Evolutionary conservation across 176 grass and related monocot genomes (phyloP).

Genomic region (Ensete ventricosum): DNA sequence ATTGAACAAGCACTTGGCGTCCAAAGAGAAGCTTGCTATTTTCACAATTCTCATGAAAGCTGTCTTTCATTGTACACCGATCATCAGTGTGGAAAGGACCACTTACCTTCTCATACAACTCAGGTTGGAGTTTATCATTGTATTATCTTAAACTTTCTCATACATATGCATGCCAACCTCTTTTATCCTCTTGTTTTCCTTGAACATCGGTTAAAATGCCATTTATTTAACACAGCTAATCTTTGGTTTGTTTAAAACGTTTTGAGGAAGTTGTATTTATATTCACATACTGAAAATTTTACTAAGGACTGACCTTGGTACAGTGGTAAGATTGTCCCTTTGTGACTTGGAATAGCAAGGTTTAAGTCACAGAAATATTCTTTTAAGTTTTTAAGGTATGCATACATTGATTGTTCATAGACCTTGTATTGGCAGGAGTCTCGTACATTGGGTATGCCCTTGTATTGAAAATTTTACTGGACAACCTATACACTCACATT

Average conservation of each 20-base stretch:
- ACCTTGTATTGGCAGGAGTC: no score
- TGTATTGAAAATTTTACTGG: no score
- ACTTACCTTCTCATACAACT: conserved; percentile 55
- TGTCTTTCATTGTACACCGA: conserved; percentile 64
- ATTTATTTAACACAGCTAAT: background rate
- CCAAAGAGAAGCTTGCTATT: conserved; percentile 71
- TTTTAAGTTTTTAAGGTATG: no score
- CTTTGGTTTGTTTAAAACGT: background rate
- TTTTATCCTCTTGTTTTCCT: background rate
- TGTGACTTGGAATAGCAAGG: no score
- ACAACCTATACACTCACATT: no score
- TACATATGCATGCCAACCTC: background rate
- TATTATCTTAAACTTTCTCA: conserved; percentile 6
- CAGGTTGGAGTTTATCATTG: conserved; percentile 41
- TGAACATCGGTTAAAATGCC: background rate
- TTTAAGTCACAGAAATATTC: no score
- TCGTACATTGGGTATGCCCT: no score
- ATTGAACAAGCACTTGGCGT: conserved; percentile 74
- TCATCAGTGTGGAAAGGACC: conserved; percentile 76
- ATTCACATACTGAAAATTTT: background rate
- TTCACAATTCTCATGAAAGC: conserved; percentile 74
- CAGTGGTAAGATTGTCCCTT: no score
- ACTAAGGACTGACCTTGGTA: no score
- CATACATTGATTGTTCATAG: no score
- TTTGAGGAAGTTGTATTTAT: background rate